These are phyloP conservation scores for Yamadazyma kitorensis DNA, from an alignment of 805 yeast species.

Conservation along the genomic window DNA sequence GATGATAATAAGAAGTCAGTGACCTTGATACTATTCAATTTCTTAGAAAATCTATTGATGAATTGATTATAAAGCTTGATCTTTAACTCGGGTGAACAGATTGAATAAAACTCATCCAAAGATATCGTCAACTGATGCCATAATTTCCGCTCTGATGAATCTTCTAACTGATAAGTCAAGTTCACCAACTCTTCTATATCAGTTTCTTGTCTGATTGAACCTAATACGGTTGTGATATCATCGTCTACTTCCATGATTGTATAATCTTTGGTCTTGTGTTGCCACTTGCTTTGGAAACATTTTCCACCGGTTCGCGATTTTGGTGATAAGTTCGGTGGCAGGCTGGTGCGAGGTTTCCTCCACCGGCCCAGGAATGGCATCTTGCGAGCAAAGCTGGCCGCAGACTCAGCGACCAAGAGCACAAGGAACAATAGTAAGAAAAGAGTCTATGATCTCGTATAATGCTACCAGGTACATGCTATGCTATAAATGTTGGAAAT, in stretches of 20 bases:
- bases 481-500: no score
- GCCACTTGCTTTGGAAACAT: no score
- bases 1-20: conserved; percentile 68
- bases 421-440: neutral
- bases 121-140: conserved; percentile 91
- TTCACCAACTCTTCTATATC: conserved; percentile 60
- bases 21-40: conserved; percentile 74
- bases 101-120: conserved; percentile 55
- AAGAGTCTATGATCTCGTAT: neutral
- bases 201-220: conserved; percentile 62
- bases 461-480: no score
- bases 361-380: neutral
- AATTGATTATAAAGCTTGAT: conserved; percentile 69
- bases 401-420: no score
- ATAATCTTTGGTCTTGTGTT: no score
- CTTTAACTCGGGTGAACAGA: conserved; percentile 44
- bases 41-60: conserved; percentile 61
- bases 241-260: conserved; percentile 42
- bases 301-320: no score
- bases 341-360: no score
- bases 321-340: no score
- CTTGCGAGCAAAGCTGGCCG: no score
- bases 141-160: conserved; percentile 79
- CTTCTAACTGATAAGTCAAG: conserved; percentile 70
- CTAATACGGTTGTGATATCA: conserved; percentile 46